Evolutionary conservation across 1,139 yeast species (phyloP), one percentile per base, ranked within the genome.

Genomic region (Kodamaea fungicola): DNA sequence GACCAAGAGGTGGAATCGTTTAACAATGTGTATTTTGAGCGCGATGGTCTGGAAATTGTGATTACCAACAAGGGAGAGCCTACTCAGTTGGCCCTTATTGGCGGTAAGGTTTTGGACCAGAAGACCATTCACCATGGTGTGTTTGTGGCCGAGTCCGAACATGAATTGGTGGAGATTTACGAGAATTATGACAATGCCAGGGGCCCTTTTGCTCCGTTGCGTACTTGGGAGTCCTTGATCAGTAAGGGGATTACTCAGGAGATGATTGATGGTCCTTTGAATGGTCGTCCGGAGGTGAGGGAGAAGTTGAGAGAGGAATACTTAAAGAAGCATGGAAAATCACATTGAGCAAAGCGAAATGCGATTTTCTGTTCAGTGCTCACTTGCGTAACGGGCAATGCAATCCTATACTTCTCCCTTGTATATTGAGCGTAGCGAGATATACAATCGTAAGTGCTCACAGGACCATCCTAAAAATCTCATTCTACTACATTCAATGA

Each of bases 61-160:
- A 89, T 83, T 31, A 59, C 59, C 6, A 41, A 44, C 32, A 37
- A 34, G 4, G 41, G 39, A 9, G 50, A 61, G 22, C 65, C 61
- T 9, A 61, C 80, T 2, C 75, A 78, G 44, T 80, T 89, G 50
- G 78, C 85, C 4, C 50, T 89, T 25, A 67, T 88, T 44, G 95
- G 90, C 26, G 97, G 96, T 35, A 66, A 86, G 58, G 75, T 77
- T 30, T 67, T 88, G 42, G 76, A 86, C 50, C 97, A 89, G 63
- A 76, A 79, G 12, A 74, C 84, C 38, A 86, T 86, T 28, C 96
- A 89, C 57, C 85, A 88, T 54, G 97, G 97, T 8, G 96, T 96
- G 12, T 88, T 87, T 57, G 95, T 84, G 10, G 92, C 86, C 43
- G 76, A 82, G 7, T 64, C 82, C 12, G 67, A 69, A 41, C 28